Conservation (phyloP, 164 flowering plant genomes). For the Piper longum region DNA sequence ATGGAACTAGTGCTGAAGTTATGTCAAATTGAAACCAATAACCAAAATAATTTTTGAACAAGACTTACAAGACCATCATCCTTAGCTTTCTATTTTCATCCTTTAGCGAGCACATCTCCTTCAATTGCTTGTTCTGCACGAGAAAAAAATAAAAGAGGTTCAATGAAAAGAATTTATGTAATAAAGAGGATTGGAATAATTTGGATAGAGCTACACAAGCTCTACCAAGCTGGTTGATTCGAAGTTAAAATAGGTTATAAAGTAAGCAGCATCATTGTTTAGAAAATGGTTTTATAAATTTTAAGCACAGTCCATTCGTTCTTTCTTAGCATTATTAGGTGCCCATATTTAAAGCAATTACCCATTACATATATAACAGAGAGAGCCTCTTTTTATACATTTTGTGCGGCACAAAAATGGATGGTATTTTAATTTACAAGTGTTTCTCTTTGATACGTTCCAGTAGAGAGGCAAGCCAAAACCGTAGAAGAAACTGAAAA, state of each 20-base stretch:
- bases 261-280: background rate
- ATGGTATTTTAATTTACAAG: too few relatives aligned
- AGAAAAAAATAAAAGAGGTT: background rate
- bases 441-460: too few relatives aligned
- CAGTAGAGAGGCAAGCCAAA: too few relatives aligned
- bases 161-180: background rate
- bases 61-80: constrained; percentile 39
- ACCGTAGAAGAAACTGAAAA: too few relatives aligned
- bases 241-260: background rate
- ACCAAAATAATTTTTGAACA: background rate
- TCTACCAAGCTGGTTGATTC: background rate
- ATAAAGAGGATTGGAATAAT: background rate
- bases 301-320: background rate
- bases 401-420: too few relatives aligned
- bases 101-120: constrained; percentile 37
- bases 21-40: background rate
- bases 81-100: constrained; percentile 51
- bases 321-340: background rate
- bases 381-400: too few relatives aligned
- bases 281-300: background rate
- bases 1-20: background rate
- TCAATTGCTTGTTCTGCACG: constrained; percentile 20
- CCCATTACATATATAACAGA: too few relatives aligned
- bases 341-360: too few relatives aligned
- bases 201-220: background rate